Evolutionary conservation across 345 rosid species (phyloP).

Genomic region (Erodium maritimum): DNA sequence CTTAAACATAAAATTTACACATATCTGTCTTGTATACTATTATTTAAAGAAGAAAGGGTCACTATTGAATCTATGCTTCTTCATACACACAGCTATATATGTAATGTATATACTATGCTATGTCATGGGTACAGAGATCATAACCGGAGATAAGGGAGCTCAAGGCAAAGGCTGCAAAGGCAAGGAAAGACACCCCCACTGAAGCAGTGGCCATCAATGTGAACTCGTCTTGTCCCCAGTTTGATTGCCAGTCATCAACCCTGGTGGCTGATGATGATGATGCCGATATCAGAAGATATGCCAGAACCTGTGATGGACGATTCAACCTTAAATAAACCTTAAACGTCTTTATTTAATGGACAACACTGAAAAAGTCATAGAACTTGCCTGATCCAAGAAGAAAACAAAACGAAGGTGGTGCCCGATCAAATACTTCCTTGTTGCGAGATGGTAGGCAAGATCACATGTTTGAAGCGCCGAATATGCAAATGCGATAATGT

Average conservation of each 20-base stretch:
- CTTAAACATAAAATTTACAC: no score
- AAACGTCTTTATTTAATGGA: not conserved
- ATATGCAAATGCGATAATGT: slow-evolving; percentile 68
- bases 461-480: slow-evolving; percentile 66
- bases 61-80: no score
- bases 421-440: slow-evolving; percentile 35
- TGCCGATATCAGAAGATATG: slow-evolving; percentile 86
- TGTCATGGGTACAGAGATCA: slow-evolving; percentile 31
- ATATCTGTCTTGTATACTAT: no score
- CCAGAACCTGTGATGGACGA: slow-evolving; percentile 43
- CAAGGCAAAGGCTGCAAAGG: slow-evolving; percentile 59
- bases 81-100: no score
- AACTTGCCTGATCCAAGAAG: slow-evolving; percentile 88
- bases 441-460: slow-evolving; percentile 37
- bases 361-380: not conserved
- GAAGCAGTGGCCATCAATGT: slow-evolving; percentile 90
- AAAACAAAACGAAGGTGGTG: slow-evolving; percentile 47
- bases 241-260: slow-evolving; percentile 88
- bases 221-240: slow-evolving; percentile 96
- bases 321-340: not conserved
- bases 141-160: slow-evolving; percentile 76
- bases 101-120: no score
- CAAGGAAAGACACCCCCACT: slow-evolving; percentile 66
- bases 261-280: slow-evolving; percentile 90
- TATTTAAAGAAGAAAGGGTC: no score